Conservation (phyloP, 2,329 filamentous ascomycete species). For the Lachnellula willkommii region DNA sequence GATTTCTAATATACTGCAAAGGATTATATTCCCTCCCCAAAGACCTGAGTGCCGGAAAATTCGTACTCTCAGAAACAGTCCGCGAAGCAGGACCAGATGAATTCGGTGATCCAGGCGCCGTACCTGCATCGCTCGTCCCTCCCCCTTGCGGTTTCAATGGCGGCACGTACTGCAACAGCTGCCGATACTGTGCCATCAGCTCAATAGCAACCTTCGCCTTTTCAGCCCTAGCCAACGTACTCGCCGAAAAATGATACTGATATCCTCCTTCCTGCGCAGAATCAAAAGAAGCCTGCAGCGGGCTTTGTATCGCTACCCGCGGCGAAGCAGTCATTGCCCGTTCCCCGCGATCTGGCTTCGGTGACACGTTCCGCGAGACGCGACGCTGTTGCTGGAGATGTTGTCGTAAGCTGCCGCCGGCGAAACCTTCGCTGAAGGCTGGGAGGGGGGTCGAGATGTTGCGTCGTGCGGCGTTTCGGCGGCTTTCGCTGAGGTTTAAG, state of each 20-base stretch:
- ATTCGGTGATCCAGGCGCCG: conserved; percentile 6
- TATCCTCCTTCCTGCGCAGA: conserved; percentile 40
- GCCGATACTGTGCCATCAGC: conserved; percentile 76
- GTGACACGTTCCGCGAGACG: conserved; percentile 56
- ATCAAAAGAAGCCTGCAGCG: conserved; percentile 46
- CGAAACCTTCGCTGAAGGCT: conserved; percentile 41
- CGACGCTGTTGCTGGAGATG: conserved; percentile 69
- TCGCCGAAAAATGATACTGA: conserved; percentile 66
- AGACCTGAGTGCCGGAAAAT: conserved; percentile 10
- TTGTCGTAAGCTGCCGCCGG: conserved; percentile 57
- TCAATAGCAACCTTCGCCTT: conserved; percentile 84
- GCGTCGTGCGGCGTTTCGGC: conserved; percentile 57
- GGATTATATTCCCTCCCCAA: conserved; percentile 80
- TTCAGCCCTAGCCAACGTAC: conserved; percentile 74
- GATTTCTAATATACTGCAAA: conserved; percentile 85
- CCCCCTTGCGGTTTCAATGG: conserved; percentile 55
- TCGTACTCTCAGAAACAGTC: conserved; percentile 33
- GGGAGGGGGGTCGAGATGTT: conserved; percentile 45
- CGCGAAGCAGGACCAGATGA: conserved; percentile 31
- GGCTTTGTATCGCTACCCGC: conserved; percentile 39
- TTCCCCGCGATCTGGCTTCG: conserved; percentile 43
- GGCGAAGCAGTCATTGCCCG: conserved; percentile 30
- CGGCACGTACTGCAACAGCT: conserved; percentile 72
- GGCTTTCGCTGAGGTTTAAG: conserved; percentile 78
- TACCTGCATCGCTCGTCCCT: conserved; percentile 37